Evolutionary conservation across 306 rosid species (phyloP), one percentile per base, ranked within the genome.

Genomic region (Dalbergia cultrata): DNA sequence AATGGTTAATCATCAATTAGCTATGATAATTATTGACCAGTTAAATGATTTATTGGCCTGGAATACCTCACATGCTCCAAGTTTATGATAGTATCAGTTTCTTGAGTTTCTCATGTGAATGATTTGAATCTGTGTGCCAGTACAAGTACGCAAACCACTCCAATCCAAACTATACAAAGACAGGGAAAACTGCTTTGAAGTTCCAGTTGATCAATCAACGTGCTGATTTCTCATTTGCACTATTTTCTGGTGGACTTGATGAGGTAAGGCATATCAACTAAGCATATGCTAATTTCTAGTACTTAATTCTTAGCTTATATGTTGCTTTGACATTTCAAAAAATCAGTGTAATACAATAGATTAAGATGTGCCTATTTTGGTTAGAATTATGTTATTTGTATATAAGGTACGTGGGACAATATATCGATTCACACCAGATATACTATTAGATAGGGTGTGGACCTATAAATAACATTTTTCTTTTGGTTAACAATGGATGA

Each of bases 151-250:
- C 82, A 47, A 92, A 90, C 73, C 67, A 82, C 80, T 78, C 90
- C 63, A 81, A 81, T 66, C 10, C 81, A 39, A 37, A 85, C 44
- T 88, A 94, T 70, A 16, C 33, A 2, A 88, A 77, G 77, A 91
- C 90, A 0, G 97, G 98, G 64, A 88, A 90, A 75, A 77, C 92
- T 21, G 67, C 78, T 64, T 64, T 94, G 82, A 86, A 65, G 57
- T 89, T 92, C 80, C 86, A 80, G 72, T 71, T 94, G 85, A 92
- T 94, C 77, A 94, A 94, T 84, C 98, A 94, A 70, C 94, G 98
- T 6, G 88, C 91, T 31, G 97, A 92, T 82, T 92, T 92, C 85
- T 92, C 97, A 31, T 91, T 94, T 39, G 98, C 90, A 4, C 86
- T 94, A 65, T 92, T 94, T 82, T 85, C 60, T 54, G 60, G 96